A percentile compares a stretch with the other conserved stretches of the same genome.
These are phyloP conservation scores for Paramecium primaurelia DNA, from an alignment of 73 alveolate genomes.

Conservation along the genomic window DNA sequence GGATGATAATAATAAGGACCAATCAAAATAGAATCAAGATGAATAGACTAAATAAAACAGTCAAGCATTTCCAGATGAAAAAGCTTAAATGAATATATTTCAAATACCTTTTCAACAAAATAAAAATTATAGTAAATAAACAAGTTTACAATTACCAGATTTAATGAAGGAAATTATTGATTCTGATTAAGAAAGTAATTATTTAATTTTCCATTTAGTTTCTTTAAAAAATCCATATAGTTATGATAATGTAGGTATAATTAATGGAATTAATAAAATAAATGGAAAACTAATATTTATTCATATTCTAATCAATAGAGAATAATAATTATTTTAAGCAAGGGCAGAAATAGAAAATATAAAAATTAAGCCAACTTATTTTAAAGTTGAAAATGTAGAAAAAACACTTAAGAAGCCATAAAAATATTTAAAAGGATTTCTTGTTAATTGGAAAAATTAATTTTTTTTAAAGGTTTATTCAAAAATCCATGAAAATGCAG, in stretches of 20 bases:
- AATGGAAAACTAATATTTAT: not conserved
- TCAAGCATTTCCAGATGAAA: not conserved
- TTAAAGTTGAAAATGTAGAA: conserved; percentile 22
- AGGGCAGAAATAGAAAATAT: not conserved
- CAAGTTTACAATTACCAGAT: not conserved
- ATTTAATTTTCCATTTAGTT: not conserved
- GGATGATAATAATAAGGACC: not conserved
- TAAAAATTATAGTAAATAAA: not conserved
- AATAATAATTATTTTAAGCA: not conserved
- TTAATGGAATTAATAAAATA: not conserved
- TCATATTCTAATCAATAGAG: not conserved
- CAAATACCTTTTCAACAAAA: not conserved
- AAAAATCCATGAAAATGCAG: conserved; percentile 30
- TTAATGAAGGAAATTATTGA: not conserved
- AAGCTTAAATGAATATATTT: not conserved
- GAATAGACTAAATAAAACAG: not conserved
- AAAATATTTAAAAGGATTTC: not conserved
- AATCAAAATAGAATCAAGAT: not conserved
- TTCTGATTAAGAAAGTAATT: not conserved
- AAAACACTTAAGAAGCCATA: not conserved
- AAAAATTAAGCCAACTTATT: not conserved
- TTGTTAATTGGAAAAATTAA: not conserved
- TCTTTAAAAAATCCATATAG: not conserved
- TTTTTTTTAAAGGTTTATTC: not conserved
- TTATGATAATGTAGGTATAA: not conserved